A percentile compares a stretch with the other conserved stretches of the same genome.
Evolutionary conservation across 371 early-diverging fungal genomes (phyloP).

Genomic region (Ordospora pajunii): DNA sequence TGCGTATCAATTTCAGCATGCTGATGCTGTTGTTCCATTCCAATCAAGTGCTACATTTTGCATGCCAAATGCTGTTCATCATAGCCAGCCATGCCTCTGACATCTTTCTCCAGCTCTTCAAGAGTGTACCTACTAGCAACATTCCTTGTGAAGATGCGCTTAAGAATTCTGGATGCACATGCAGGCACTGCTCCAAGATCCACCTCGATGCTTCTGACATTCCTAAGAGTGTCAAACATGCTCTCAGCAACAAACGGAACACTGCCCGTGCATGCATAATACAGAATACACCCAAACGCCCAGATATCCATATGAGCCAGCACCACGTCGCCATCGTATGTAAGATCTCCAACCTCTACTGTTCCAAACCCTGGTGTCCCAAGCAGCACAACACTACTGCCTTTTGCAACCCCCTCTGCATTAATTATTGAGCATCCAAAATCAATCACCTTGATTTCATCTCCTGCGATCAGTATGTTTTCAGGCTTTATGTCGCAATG

Average conservation of each 20-base stretch:
- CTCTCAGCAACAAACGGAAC: constrained; percentile 1
- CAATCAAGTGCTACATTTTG: too few species aligned
- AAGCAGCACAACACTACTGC: background rate
- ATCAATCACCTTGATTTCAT: constrained; percentile 12
- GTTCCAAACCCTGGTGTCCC: constrained; percentile 19
- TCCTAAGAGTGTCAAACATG: background rate
- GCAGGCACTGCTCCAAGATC: background rate
- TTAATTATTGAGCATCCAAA: constrained; percentile 20
- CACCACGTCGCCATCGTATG: background rate
- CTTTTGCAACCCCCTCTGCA: background rate
- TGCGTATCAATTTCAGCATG: too few species aligned
- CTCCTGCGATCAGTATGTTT: constrained; percentile 6
- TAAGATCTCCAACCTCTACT: constrained; percentile 1
- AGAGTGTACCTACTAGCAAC: too few species aligned
- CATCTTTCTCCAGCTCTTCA: too few species aligned
- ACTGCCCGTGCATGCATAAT: background rate
- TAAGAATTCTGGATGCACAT: too few species aligned
- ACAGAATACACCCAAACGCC: constrained; percentile 22
- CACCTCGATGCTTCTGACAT: background rate
- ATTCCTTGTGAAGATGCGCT: too few species aligned
- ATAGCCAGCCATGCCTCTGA: too few species aligned
- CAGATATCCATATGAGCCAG: constrained; percentile 14
- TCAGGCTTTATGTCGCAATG: constrained; percentile 46
- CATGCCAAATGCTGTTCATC: too few species aligned
- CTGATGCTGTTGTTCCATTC: too few species aligned